Conservation (phyloP, 2,329 filamentous ascomycete genomes). For the Ascochyta lentis region DNA sequence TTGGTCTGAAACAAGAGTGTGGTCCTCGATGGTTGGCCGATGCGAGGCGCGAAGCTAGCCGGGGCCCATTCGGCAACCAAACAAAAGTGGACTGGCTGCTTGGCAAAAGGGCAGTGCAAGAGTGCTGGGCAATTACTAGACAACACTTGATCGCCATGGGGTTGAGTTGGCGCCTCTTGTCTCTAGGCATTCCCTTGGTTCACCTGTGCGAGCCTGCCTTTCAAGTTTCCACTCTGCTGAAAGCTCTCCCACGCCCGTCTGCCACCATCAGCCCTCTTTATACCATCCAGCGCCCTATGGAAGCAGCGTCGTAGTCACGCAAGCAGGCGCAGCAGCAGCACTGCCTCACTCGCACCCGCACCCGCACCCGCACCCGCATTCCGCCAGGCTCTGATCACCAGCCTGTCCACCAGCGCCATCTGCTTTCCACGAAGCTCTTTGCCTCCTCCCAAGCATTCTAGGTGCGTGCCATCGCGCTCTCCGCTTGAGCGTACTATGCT, state of each 20-base stretch:
- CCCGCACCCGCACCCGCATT: not conserved
- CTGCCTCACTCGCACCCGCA: constrained; percentile 9
- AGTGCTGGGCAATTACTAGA: constrained; percentile 1
- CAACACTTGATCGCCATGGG: constrained; percentile 18
- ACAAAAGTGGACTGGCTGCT: constrained; percentile 3
- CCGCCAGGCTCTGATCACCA: not conserved
- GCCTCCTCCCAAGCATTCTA: constrained; percentile 17
- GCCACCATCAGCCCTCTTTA: not conserved
- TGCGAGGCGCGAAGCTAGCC: not conserved
- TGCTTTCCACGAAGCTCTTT: constrained; percentile 8
- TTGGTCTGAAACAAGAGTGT: constrained; percentile 8
- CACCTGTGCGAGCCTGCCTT: constrained; percentile 3
- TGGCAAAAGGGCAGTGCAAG: constrained; percentile 18
- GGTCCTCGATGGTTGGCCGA: not conserved
- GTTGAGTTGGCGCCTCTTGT: constrained; percentile 4
- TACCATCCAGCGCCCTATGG: constrained; percentile 1
- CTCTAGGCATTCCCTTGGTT: not conserved
- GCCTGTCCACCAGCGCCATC: constrained; percentile 6
- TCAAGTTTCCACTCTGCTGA: not conserved
- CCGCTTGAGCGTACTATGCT: constrained; percentile 1
- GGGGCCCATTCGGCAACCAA: constrained; percentile 4
- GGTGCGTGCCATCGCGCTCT: constrained; percentile 14
- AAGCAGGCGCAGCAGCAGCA: constrained; percentile 10
- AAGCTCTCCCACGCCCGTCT: not conserved
- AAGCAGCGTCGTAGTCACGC: constrained; percentile 3